Evolutionary conservation across 805 yeast genomes (phyloP).

Genomic region (Candida sakaeoensis): DNA sequence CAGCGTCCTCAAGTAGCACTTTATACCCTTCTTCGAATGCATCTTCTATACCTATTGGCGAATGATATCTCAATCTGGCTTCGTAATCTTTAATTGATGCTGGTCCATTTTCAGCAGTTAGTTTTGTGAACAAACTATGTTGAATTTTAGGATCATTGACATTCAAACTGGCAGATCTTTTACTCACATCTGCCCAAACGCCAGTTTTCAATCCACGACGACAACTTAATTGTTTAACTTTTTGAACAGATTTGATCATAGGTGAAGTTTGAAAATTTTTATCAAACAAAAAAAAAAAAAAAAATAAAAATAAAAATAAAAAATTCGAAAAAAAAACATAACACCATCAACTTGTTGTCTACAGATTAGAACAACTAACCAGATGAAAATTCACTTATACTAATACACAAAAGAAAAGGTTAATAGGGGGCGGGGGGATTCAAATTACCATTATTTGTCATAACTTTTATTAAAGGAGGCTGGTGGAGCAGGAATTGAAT

Average conservation of each 20-base stretch:
- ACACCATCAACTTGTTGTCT: neutral
- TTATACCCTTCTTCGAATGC: slow-evolving; percentile 70
- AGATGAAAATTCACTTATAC: neutral
- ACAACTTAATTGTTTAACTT: neutral
- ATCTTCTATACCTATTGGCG: slow-evolving; percentile 68
- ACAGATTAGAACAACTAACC: neutral
- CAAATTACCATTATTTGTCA: neutral
- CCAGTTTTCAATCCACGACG: slow-evolving; percentile 4
- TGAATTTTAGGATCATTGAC: slow-evolving; percentile 18
- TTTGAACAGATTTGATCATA: neutral
- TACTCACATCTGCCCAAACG: slow-evolving; percentile 32
- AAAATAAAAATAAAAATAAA: neutral
- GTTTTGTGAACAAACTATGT: slow-evolving; percentile 21
- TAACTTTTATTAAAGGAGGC: slow-evolving; percentile 5
- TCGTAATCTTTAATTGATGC: slow-evolving; percentile 43
- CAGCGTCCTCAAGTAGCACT: slow-evolving; percentile 49
- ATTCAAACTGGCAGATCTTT: slow-evolving; percentile 27
- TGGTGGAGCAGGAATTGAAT: slow-evolving; percentile 6
- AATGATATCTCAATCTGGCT: slow-evolving; percentile 50
- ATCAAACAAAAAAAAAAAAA: slow-evolving; percentile 2
- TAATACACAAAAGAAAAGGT: neutral
- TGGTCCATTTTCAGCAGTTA: slow-evolving; percentile 43
- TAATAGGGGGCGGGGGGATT: neutral
- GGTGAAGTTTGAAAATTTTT: slow-evolving; percentile 6
- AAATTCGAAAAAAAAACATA: neutral